These are phyloP conservation scores for Rhodotorula graminis DNA, from an alignment of 768 basidiomycete species.

Conservation along the genomic window DNA sequence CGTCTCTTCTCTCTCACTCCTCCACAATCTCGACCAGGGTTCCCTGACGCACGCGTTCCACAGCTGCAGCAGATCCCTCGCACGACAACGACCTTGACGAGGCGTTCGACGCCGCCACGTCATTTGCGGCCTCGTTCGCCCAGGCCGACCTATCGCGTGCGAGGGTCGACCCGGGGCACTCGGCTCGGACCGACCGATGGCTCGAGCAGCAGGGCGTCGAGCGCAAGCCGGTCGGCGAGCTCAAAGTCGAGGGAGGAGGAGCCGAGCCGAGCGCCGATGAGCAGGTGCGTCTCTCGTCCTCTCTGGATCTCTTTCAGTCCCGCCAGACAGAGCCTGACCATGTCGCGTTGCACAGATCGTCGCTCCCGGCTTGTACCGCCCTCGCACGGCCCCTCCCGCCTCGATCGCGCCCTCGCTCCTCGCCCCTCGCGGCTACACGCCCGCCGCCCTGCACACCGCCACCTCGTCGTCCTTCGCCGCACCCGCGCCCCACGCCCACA, in stretches of 20 bases:
- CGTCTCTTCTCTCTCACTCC: background rate
- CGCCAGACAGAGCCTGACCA: no score
- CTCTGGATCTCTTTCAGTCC: no score
- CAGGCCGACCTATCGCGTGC: constrained; percentile 8
- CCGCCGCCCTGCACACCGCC: no score
- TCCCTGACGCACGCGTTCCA: no score
- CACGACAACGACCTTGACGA: background rate
- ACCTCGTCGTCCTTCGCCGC: background rate
- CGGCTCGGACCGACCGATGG: constrained; percentile 24
- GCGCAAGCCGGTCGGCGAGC: background rate
- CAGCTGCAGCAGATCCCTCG: no score
- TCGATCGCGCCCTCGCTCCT: background rate
- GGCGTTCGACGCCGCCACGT: constrained; percentile 13
- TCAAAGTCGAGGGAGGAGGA: no score
- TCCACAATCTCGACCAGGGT: no score
- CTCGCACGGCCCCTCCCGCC: constrained; percentile 31
- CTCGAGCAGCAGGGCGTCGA: constrained; percentile 1
- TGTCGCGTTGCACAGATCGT: no score
- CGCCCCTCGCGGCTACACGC: background rate
- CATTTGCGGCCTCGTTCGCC: constrained; percentile 19
- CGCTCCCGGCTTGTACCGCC: constrained; percentile 11
- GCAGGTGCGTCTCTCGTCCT: background rate
- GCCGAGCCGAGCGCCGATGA: background rate
- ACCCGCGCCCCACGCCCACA: background rate
- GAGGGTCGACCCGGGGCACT: constrained; percentile 16